Evolutionary conservation across 129 eudicot species (phyloP).

Genomic region (Logfia minima): DNA sequence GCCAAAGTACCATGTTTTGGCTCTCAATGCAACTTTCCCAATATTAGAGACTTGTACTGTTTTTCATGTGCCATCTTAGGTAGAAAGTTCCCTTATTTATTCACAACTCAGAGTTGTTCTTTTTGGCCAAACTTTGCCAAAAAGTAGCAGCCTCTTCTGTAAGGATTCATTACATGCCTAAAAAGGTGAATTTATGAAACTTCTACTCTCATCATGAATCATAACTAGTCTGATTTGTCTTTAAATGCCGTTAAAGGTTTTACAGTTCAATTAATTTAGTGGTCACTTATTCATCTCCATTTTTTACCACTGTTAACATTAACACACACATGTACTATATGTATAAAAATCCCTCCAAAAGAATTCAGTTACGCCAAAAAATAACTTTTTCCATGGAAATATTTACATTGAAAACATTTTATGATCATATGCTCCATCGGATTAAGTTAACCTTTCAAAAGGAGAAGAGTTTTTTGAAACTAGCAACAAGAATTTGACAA

Average conservation of each 20-base stretch:
- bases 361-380: not conserved
- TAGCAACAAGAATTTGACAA: not conserved
- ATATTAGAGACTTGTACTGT: no score
- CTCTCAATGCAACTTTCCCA: no score
- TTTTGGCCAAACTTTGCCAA: no score
- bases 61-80: no score
- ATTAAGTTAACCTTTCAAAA: not conserved
- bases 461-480: not conserved
- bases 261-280: constrained; percentile 12
- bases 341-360: not conserved
- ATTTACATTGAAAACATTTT: not conserved
- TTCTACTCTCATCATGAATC: no score
- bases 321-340: not conserved
- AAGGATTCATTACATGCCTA: no score
- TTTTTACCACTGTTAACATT: not conserved
- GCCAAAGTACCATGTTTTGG: no score
- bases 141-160: no score
- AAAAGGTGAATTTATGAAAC: no score
- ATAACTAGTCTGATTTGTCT: constrained; percentile 4
- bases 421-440: not conserved
- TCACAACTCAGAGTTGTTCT: no score
- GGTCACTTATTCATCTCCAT: not conserved
- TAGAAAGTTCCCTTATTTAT: no score
- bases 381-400: not conserved
- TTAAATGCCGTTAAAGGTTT: not conserved